Conservation (phyloP, 192 early-diverging fungal species). For the Funneliformis geosporum region DNA sequence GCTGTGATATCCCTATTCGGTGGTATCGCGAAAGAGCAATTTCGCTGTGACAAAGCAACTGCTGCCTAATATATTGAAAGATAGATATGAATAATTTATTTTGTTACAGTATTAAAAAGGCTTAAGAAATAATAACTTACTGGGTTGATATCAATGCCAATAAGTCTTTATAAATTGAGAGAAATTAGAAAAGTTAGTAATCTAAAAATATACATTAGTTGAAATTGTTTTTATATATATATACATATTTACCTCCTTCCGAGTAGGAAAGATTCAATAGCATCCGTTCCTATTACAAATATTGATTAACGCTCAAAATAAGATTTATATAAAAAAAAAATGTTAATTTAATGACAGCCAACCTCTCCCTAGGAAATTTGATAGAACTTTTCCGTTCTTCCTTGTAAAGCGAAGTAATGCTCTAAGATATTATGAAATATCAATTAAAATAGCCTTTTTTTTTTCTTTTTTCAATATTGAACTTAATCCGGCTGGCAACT, state of each 20-base stretch:
- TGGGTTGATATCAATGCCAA: slow-evolving; percentile 89
- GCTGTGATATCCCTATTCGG: slow-evolving; percentile 63
- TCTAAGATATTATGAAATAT: slow-evolving; percentile 33
- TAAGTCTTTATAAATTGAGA: slow-evolving; percentile 35
- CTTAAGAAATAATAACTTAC: slow-evolving; percentile 36
- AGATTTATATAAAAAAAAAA: not conserved
- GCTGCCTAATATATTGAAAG: slow-evolving; percentile 53
- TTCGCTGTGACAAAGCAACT: slow-evolving; percentile 79
- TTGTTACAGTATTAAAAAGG: not conserved
- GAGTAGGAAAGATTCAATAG: slow-evolving; percentile 84
- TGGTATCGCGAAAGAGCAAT: slow-evolving; percentile 81
- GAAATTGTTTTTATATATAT: not conserved
- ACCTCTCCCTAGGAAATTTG: slow-evolving; percentile 91
- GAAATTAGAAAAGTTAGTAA: slow-evolving; percentile 15
- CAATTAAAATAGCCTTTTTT: not conserved
- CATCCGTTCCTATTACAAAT: slow-evolving; percentile 68
- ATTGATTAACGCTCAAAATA: not conserved
- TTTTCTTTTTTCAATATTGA: not conserved
- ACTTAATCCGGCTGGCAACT: not conserved
- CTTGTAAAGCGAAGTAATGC: slow-evolving; percentile 75
- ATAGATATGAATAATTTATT: not conserved
- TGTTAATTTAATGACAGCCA: not conserved
- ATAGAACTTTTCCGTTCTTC: slow-evolving; percentile 77
- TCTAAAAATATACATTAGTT: not conserved
- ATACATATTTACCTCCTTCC: slow-evolving; percentile 57